phyloP scores from a whole-genome alignment of 1,139 yeast species.

The Blastobotrys persicus region DNA sequence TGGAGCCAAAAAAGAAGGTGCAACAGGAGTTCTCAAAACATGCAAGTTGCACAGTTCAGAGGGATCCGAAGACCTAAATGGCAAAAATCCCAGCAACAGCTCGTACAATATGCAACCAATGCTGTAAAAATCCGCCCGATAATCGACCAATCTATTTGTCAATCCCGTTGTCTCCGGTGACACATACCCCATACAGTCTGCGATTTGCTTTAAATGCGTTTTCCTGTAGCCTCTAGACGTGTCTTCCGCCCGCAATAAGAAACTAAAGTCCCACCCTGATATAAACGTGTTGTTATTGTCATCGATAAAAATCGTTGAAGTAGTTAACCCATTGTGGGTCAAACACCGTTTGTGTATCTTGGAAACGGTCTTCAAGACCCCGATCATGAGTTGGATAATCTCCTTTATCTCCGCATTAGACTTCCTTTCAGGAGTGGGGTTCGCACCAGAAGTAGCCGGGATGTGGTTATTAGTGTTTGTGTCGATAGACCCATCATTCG shows the following conservation, averaged over 20 bases:
- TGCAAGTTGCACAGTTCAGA: slow-evolving; percentile 46
- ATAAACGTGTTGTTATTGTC: slow-evolving; percentile 40
- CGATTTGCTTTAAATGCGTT: slow-evolving; percentile 34
- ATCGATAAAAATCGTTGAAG: slow-evolving; percentile 41
- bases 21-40: slow-evolving; percentile 44
- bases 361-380: slow-evolving; percentile 41
- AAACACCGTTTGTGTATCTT: slow-evolving; percentile 46
- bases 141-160: slow-evolving; percentile 45
- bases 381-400: slow-evolving; percentile 40
- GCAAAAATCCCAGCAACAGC: slow-evolving; percentile 46
- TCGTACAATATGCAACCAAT: slow-evolving; percentile 53
- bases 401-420: slow-evolving; percentile 34
- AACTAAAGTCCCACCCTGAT: slow-evolving; percentile 53
- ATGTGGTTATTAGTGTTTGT: background rate
- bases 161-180: slow-evolving; percentile 54
- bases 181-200: slow-evolving; percentile 48
- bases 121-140: slow-evolving; percentile 51
- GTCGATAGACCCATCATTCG: slow-evolving; percentile 1
- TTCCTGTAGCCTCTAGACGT: slow-evolving; percentile 37
- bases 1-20: slow-evolving; percentile 42
- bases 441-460: background rate
- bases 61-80: slow-evolving; percentile 47
- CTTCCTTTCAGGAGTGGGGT: slow-evolving; percentile 11
- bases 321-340: slow-evolving; percentile 51
- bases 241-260: slow-evolving; percentile 47